Percentiles rank a stretch among this genome's conserved stretches.
phyloP scores from a whole-genome alignment of 1,284 basidiomycete species.

The Inonotus obliquus region DNA sequence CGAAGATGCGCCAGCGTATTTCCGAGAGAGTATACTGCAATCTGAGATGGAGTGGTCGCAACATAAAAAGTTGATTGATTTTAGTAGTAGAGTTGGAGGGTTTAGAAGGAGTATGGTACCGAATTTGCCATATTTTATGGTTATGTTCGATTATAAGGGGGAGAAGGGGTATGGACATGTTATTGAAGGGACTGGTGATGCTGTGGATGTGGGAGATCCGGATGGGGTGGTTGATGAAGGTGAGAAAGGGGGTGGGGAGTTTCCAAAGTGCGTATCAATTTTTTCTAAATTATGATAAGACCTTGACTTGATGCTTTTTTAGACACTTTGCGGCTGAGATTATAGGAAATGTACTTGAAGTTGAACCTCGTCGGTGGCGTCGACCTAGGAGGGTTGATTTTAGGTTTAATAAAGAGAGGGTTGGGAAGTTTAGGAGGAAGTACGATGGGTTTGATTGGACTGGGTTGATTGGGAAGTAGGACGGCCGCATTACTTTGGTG shows the following conservation, averaged over 20 bases:
- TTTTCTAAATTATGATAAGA: no score
- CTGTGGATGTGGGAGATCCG: constrained; percentile 57
- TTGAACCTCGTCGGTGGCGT: constrained; percentile 87
- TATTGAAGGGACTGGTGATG: constrained; percentile 82
- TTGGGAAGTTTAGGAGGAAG: constrained; percentile 60
- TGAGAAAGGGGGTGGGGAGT: constrained; percentile 83
- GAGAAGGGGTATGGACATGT: constrained; percentile 97
- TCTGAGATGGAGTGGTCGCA: constrained; percentile 97
- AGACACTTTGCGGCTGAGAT: constrained; percentile 96
- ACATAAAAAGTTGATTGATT: constrained; percentile 95
- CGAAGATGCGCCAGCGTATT: constrained; percentile 87
- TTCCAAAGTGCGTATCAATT: constrained; percentile 64
- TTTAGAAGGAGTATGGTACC: constrained; percentile 92
- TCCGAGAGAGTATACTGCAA: constrained; percentile 79
- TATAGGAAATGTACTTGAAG: constrained; percentile 84
- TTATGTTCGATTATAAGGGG: constrained; percentile 96
- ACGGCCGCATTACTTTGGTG: not conserved
- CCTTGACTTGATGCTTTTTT: not conserved
- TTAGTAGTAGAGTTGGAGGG: constrained; percentile 81
- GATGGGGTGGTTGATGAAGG: constrained; percentile 72
- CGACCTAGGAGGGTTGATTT: constrained; percentile 74
- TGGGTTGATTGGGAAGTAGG: constrained; percentile 49
- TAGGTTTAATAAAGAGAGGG: constrained; percentile 64
- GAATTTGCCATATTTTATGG: constrained; percentile 97
- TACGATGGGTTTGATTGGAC: constrained; percentile 81